Base-by-base conservation (phyloP, 306 rosid species). In the Cucumis hystrix region DNA sequence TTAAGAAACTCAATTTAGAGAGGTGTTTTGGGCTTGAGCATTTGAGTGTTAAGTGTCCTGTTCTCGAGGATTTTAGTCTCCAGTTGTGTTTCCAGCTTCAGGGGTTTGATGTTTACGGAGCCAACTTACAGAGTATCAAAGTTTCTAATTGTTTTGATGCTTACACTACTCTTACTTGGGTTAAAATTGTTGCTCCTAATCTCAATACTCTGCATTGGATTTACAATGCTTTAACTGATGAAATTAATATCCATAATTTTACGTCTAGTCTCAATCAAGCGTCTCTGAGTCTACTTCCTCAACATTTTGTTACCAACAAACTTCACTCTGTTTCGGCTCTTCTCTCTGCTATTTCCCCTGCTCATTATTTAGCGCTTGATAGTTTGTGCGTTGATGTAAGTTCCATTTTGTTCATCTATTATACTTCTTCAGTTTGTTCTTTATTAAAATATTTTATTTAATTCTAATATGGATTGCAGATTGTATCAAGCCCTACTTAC, bases 311-410 rank as follows among this genome's bases (percentile, higher is more conserved):
- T 30, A 63, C 63, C 68, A 82, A 23, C 17, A 87, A 85, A 85
- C 88, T 93, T 82, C 86, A 80, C 41, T 84, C 87, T 68, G 86
- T 91, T 6, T 84, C 84, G 37, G 82, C 75, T 74, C 83, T 91
- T 59, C 82, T 93, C 58, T 75, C 79, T 57, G 96, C 85, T 15
- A 69, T 89, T n/a, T 86, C 91, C 82, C 84, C 45, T 62, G 88
- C 76, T 20, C 87, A 71, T 69, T 79, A 80, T 65, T 84, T 91
- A 81, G 80, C 74, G 56, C 83, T 93, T 41, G 84, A 87, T 62
- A 85, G 75, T 59, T 83, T 85, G 35, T 86, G 84, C 71, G 39
- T 93, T 64, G 92, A 93, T 95, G 98, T 93, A 87, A 41, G 75
- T 69, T 74, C 49, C 66, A 61, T 47, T 47, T 47, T 47, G 54